Conservation (phyloP, 352 stramenopile genomes). For the Peronospora belbahrii region DNA sequence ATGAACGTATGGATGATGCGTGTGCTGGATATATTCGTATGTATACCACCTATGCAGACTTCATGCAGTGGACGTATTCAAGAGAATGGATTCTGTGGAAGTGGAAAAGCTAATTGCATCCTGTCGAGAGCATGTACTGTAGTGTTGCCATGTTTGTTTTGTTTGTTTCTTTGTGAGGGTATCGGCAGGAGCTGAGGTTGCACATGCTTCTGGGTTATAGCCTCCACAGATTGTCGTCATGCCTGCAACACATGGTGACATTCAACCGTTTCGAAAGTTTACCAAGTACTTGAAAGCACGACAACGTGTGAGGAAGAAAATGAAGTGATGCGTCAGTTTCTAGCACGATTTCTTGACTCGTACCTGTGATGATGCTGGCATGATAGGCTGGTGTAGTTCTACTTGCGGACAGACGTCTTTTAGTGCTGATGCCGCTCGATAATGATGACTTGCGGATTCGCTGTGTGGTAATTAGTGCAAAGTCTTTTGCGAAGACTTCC, state of each 20-base stretch:
- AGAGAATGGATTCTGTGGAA: slow-evolving; percentile 48
- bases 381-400: slow-evolving; percentile 49
- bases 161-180: no score
- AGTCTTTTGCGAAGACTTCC: slow-evolving; percentile 8
- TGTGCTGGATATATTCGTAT: no score
- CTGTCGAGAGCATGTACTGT: slow-evolving; percentile 41
- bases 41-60: slow-evolving; percentile 22
- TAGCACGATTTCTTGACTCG: not conserved
- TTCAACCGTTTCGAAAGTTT: slow-evolving; percentile 38
- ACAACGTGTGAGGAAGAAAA: slow-evolving; percentile 30
- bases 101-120: slow-evolving; percentile 49
- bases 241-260: slow-evolving; percentile 18
- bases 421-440: slow-evolving; percentile 47
- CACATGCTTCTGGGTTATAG: slow-evolving; percentile 25
- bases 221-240: slow-evolving; percentile 43
- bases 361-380: not conserved
- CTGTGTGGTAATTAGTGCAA: slow-evolving; percentile 49
- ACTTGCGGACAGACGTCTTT: slow-evolving; percentile 32
- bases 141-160: not conserved
- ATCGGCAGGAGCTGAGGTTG: not conserved
- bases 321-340: not conserved
- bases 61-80: slow-evolving; percentile 39
- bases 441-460: slow-evolving; percentile 33
- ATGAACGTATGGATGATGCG: no score
- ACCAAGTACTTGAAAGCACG: slow-evolving; percentile 42